Conservation (phyloP, 495 filamentous ascomycete genomes). For the Xylaria venustula region DNA sequence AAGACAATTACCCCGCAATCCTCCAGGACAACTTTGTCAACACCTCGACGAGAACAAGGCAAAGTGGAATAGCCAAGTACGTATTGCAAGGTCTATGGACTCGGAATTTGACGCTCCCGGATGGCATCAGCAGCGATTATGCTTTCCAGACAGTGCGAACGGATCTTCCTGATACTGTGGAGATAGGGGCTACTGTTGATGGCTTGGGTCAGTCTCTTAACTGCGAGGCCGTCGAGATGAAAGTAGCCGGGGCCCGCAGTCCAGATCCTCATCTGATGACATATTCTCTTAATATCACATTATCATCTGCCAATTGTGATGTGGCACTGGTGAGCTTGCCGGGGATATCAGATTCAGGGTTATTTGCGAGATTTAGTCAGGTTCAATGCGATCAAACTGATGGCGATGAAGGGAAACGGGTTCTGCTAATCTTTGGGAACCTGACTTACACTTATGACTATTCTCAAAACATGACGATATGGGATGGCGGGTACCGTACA, state of each 20-base stretch:
- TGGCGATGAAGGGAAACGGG: neutral
- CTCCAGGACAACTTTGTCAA: neutral
- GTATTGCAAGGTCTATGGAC: neutral
- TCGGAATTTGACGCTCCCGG: neutral
- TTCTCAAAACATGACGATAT: too few relatives aligned
- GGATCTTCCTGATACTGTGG: neutral
- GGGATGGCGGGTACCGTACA: too few relatives aligned
- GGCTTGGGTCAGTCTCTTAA: neutral
- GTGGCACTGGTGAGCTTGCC: neutral
- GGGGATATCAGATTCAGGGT: too few relatives aligned
- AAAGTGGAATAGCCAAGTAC: neutral
- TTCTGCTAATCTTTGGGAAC: neutral
- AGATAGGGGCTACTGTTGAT: neutral
- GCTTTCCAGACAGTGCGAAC: neutral
- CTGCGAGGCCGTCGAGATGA: neutral
- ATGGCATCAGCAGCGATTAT: neutral
- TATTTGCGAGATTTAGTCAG: neutral
- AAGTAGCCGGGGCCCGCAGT: too few relatives aligned
- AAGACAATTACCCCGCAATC: neutral
- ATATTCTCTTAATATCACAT: neutral
- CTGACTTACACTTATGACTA: neutral
- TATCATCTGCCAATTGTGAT: neutral
- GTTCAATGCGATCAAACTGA: neutral
- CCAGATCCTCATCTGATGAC: neutral
- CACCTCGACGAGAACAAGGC: neutral